A percentile compares a stretch with the other conserved stretches of the same genome.
These are phyloP conservation scores for Priceomyces carsonii DNA, from an alignment of 805 yeast genomes.

Conservation along the genomic window DNA sequence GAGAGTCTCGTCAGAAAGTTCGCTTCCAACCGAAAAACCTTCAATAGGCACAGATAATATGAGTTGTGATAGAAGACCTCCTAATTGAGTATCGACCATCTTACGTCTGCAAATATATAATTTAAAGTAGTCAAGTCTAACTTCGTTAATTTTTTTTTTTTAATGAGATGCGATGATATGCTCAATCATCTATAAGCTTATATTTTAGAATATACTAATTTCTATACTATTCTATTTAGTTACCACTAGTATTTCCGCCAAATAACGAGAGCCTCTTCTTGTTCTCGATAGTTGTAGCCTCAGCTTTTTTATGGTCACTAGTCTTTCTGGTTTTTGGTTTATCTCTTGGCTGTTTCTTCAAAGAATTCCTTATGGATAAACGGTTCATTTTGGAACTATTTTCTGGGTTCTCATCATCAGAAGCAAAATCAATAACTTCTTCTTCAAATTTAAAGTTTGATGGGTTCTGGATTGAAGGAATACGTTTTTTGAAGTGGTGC, in stretches of 20 bases:
- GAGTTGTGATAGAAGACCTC: too few relatives aligned
- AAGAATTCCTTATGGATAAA: constrained; percentile 39
- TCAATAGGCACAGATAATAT: constrained; percentile 8
- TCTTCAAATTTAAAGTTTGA: constrained; percentile 36
- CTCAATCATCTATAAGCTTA: constrained; percentile 1
- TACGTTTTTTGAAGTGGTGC: constrained; percentile 35
- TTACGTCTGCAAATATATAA: too few relatives aligned
- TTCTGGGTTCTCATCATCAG: constrained; percentile 44
- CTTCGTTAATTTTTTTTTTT: constrained; percentile 4
- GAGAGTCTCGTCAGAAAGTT: constrained; percentile 8
- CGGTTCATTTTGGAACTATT: constrained; percentile 39
- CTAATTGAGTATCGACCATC: too few relatives aligned
- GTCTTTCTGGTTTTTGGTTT: constrained; percentile 28
- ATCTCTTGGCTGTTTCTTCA: constrained; percentile 19
- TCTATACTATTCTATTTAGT: constrained; percentile 3
- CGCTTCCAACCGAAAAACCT: constrained; percentile 3
- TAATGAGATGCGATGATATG: constrained; percentile 1
- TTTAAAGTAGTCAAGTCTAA: too few relatives aligned
- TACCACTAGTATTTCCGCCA: constrained; percentile 7
- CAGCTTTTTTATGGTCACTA: constrained; percentile 32
- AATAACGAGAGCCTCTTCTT: constrained; percentile 22
- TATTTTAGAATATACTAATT: neutral
- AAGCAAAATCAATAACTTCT: constrained; percentile 47
- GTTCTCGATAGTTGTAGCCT: constrained; percentile 19
- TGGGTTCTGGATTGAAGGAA: constrained; percentile 28